Evolutionary conservation across 1,284 basidiomycete species (phyloP).

Genomic region (Ganoderma leucocontextum): DNA sequence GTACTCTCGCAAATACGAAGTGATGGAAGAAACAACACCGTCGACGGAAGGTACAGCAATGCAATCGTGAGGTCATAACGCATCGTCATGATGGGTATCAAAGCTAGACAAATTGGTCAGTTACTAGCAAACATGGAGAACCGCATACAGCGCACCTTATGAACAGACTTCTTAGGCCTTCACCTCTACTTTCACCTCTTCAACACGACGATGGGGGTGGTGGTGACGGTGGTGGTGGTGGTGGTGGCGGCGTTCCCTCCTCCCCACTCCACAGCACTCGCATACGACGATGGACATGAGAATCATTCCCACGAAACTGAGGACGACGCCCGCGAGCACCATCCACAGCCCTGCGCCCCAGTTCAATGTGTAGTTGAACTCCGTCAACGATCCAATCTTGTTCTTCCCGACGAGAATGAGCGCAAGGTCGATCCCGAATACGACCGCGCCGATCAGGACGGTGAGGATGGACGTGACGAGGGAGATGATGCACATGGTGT

Average conservation of each 20-base stretch:
- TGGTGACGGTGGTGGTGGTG: slow-evolving; percentile 9
- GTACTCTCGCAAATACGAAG: not conserved
- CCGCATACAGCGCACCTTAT: not conserved
- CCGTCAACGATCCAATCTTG: slow-evolving; percentile 51
- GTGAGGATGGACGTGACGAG: slow-evolving; percentile 65
- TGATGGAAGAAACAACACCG: not conserved
- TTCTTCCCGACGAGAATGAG: slow-evolving; percentile 59
- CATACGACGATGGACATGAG: slow-evolving; percentile 68
- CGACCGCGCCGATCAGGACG: slow-evolving; percentile 59
- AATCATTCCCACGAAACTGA: slow-evolving; percentile 68
- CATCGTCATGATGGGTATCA: not conserved
- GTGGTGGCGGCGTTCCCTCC: slow-evolving; percentile 22
- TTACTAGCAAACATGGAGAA: not conserved
- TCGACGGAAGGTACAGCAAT: not conserved
- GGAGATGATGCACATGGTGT: slow-evolving; percentile 55
- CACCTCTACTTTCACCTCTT: not conserved
- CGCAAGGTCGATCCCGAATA: slow-evolving; percentile 69
- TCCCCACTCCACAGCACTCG: slow-evolving; percentile 64
- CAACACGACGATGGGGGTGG: slow-evolving; percentile 15
- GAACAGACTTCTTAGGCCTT: not conserved
- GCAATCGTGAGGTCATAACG: not conserved
- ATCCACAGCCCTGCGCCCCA: slow-evolving; percentile 81
- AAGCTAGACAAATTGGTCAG: not conserved
- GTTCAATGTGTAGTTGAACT: slow-evolving; percentile 53
- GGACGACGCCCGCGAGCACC: slow-evolving; percentile 59